These are phyloP conservation scores for Coemansia brasiliensis DNA, from an alignment of 192 early-diverging fungal species.

Conservation along the genomic window DNA sequence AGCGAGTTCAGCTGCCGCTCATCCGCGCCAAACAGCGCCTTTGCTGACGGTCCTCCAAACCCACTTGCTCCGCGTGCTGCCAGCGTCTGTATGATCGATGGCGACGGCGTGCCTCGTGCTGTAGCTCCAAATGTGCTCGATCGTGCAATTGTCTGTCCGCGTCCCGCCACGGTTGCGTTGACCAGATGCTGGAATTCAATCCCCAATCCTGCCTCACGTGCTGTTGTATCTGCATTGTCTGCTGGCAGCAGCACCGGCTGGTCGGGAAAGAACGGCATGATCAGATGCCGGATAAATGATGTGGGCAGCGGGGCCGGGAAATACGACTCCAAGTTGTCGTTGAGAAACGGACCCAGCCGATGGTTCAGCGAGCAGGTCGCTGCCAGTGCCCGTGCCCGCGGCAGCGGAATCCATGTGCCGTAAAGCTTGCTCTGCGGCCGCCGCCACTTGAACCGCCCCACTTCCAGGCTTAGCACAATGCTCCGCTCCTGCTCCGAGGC, in stretches of 20 bases:
- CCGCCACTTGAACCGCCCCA: slow-evolving; percentile 72
- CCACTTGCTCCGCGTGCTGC: slow-evolving; percentile 18
- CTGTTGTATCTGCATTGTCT: slow-evolving; percentile 14
- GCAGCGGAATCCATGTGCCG: slow-evolving; percentile 93
- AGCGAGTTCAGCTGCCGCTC: slow-evolving; percentile 43
- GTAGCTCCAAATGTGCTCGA: slow-evolving; percentile 52
- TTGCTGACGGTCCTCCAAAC: slow-evolving; percentile 29
- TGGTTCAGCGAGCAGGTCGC: slow-evolving; percentile 78
- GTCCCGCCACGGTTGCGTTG: slow-evolving; percentile 25
- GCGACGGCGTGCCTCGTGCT: slow-evolving; percentile 49
- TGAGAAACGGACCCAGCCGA: slow-evolving; percentile 71
- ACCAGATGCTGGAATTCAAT: slow-evolving; percentile 45
- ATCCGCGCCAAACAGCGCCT: slow-evolving; percentile 46
- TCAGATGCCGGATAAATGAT: slow-evolving; percentile 51
- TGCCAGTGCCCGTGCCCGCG: slow-evolving; percentile 79
- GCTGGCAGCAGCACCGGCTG: slow-evolving; percentile 20
- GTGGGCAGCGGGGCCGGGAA: slow-evolving; percentile 65
- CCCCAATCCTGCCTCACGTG: slow-evolving; percentile 25
- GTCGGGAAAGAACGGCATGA: slow-evolving; percentile 50
- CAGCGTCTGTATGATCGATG: slow-evolving; percentile 54
- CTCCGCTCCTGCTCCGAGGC: slow-evolving; percentile 79
- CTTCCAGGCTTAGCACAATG: slow-evolving; percentile 84
- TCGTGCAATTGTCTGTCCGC: slow-evolving; percentile 35
- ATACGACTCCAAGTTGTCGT: slow-evolving; percentile 68
- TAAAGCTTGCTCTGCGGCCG: slow-evolving; percentile 68